Evolutionary conservation across 257 asterid species (phyloP), one percentile per base, ranked within the genome.

Genomic region (Avicennia marina): DNA sequence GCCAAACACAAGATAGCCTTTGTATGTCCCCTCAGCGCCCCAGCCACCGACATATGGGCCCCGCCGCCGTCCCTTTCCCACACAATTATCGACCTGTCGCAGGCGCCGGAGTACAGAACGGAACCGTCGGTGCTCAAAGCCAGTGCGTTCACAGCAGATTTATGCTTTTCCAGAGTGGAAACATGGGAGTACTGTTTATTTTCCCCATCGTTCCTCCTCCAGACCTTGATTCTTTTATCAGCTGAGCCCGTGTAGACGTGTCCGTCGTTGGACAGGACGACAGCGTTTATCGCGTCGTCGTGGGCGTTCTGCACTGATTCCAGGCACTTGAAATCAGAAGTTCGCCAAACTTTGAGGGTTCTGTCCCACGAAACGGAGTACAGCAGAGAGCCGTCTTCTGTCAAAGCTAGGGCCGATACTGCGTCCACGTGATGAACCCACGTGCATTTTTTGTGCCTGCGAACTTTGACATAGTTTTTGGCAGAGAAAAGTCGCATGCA

Each of bases 301-400:
- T 90, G 97, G 1, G 96, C 97, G 46, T 78, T 75, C 62, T 70
- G 75, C 0, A 83, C 51, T 1, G 97, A 90, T 61, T 86, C 90
- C 15, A 84, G 24, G 56, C 95, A 86, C 63, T 74, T 74, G 76
- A 72, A 84, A 34, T 86, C 90, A 4, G 87, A 75, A 4, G 86
- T 80, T 15, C 83, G 56, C 97, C 97, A 90, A 3, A 90, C 65
- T 53, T 90, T 90, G 15, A 90, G 52, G n/a, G 83, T 76, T 21
- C 93, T 53, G 15, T 90, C 97, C 97, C 97, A 90, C 0, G 97
- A 90, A 4, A 68, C 95, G 0, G 97, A 90, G 70, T 84, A 90
- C 1, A 90, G 56, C 0, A 72, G 20, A 4, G 59, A 21, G 18
- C 75, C 78, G 47, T 86, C 96, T 3, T 18, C 12, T 0, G 96